These are phyloP conservation scores for Stenocarpella maydis DNA, from an alignment of 2,329 filamentous ascomycete genomes.

Conservation along the genomic window DNA sequence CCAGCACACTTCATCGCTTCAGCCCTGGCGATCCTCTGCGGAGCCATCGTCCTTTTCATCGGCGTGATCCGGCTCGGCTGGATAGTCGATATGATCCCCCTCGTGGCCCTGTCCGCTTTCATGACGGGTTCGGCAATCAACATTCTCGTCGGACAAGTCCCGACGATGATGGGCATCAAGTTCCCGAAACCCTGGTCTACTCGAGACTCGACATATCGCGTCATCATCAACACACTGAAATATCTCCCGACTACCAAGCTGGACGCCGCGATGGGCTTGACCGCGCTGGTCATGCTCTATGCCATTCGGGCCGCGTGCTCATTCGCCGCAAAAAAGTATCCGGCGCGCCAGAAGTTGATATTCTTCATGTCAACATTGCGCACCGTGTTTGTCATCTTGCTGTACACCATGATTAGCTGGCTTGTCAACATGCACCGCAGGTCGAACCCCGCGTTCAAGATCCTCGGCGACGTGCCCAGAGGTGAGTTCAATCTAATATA, in stretches of 20 bases:
- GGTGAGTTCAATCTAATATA: slow-evolving; percentile 53
- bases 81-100: slow-evolving; percentile 92
- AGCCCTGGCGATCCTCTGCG: slow-evolving; percentile 78
- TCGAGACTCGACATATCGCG: slow-evolving; percentile 78
- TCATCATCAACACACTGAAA: slow-evolving; percentile 85
- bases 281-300: slow-evolving; percentile 81
- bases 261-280: slow-evolving; percentile 91
- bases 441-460: slow-evolving; percentile 72
- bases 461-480: slow-evolving; percentile 80
- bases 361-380: slow-evolving; percentile 94
- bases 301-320: slow-evolving; percentile 73
- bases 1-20: slow-evolving; percentile 76
- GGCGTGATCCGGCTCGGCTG: slow-evolving; percentile 84
- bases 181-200: slow-evolving; percentile 67
- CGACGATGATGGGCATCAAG: slow-evolving; percentile 80
- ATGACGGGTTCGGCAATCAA: slow-evolving; percentile 96
- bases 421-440: slow-evolving; percentile 77
- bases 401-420: slow-evolving; percentile 93
- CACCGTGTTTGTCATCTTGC: slow-evolving; percentile 87
- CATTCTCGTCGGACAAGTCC: slow-evolving; percentile 85
- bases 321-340: slow-evolving; percentile 72
- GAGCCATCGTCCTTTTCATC: slow-evolving; percentile 78
- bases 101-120: slow-evolving; percentile 90
- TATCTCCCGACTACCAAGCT: slow-evolving; percentile 70
- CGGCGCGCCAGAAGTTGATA: slow-evolving; percentile 74